Conservation (phyloP, 257 asterid genomes). For the Primulina tabacum region DNA sequence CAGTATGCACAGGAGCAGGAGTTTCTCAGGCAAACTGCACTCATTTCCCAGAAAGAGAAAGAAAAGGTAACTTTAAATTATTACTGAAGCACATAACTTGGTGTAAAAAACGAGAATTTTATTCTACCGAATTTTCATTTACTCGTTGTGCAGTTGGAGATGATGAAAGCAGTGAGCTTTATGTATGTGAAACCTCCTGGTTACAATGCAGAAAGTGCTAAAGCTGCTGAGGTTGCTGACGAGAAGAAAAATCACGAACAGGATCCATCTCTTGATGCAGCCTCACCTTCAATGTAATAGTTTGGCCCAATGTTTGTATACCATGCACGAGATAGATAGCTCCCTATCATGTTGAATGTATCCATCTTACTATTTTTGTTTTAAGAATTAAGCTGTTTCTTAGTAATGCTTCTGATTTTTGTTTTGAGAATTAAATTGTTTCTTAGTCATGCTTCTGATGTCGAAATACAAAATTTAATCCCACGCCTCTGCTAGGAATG, state of each 20-base stretch:
- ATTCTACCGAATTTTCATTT: constrained; percentile 19
- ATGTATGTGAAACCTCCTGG: constrained; percentile 98
- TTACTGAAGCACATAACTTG: background rate
- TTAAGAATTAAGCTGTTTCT: background rate
- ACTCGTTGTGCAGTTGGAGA: constrained; percentile 64
- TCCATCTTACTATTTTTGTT: constrained; percentile 5
- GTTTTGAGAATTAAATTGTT: background rate
- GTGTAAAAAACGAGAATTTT: too few relatives aligned
- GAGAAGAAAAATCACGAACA: constrained; percentile 49
- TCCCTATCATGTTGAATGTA: constrained; percentile 10
- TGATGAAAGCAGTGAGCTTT: constrained; percentile 98
- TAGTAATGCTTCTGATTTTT: constrained; percentile 18
- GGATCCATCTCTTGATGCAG: constrained; percentile 39
- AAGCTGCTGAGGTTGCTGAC: constrained; percentile 84
- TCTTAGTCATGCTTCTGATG: constrained; percentile 13
- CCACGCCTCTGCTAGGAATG: constrained; percentile 42
- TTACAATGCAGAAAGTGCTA: constrained; percentile 94
- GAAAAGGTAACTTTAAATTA: constrained; percentile 62
- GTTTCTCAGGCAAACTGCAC: constrained; percentile 84
- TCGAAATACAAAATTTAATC: constrained; percentile 18
- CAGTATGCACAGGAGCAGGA: constrained; percentile 99
- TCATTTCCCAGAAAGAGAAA: constrained; percentile 83
- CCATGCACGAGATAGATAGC: constrained; percentile 2
- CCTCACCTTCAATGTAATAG: constrained; percentile 57
- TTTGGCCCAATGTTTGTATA: constrained; percentile 13